Conservation (phyloP, 768 basidiomycete genomes). For the Trametes gibbosa region DNA sequence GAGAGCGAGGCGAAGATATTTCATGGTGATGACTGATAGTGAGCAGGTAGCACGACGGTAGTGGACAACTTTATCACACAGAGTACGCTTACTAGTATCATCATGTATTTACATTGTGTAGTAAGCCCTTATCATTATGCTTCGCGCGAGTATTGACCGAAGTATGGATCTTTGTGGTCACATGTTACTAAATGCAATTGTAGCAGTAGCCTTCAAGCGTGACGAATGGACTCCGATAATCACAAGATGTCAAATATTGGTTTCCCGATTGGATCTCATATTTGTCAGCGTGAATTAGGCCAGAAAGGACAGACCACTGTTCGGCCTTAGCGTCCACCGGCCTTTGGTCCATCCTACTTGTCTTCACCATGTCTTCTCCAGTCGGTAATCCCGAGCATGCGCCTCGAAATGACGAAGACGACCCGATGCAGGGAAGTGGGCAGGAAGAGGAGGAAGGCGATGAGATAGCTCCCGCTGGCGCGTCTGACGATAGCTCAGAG, state of each 20-base stretch:
- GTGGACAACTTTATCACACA: no score
- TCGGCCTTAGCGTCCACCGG: slow-evolving; percentile 3
- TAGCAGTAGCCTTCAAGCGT: no score
- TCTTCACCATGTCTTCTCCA: slow-evolving; percentile 40
- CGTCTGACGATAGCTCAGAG: slow-evolving; percentile 82
- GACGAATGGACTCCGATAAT: no score
- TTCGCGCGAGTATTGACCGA: no score
- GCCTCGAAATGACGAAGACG: slow-evolving; percentile 42
- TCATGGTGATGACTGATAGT: background rate
- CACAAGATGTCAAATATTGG: no score
- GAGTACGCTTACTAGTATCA: no score
- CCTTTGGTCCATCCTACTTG: slow-evolving; percentile 14
- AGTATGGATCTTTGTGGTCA: no score
- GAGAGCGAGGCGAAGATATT: slow-evolving; percentile 63
- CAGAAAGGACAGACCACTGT: slow-evolving; percentile 1
- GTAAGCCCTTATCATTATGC: no score
- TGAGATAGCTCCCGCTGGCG: slow-evolving; percentile 47
- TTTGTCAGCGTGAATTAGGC: slow-evolving; percentile 7
- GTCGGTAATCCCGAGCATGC: slow-evolving; percentile 35
- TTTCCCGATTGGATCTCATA: slow-evolving; percentile 1
- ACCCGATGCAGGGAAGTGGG: slow-evolving; percentile 56
- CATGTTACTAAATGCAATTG: no score
- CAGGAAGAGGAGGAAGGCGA: slow-evolving; percentile 49
- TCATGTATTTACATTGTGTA: no score
- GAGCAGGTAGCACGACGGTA: no score